Base-by-base conservation (phyloP, 1,284 basidiomycete genomes). In the Rhodotorula sp. region DNA sequence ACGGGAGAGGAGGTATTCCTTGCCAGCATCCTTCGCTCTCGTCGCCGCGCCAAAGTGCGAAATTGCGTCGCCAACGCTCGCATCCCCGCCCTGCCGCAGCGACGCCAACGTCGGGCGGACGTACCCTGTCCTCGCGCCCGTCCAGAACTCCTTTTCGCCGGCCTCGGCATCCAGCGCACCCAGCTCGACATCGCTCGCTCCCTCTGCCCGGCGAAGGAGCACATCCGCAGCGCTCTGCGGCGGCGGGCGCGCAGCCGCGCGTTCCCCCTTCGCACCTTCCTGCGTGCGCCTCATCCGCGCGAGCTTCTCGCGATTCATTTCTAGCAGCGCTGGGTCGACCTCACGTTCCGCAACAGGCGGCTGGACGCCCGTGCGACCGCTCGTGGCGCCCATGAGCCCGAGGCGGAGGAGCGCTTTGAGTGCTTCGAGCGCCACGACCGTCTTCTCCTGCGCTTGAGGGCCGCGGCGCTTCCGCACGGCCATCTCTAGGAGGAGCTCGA, bases 401-500 rank as follows among this genome's bases (percentile, higher is more conserved):
- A 83, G 62, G 12, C 82, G 76, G 15, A 83, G 75, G n/a, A 73
- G 55, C 3, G 79, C 80, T 64, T 83, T 83, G 77, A 82, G 63
- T 13, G 75, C 76, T 67, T 83, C 83, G 55, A 83, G 78, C 27
- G 76, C 79, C 32, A 82, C 75, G n/a, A 83, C 82, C 9, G 82
- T 80, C 69, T 82, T 78, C 79, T 82, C 82, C 0, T 81, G 81
- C 32, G 75, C 72, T 19, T 73, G 67, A 32, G 71, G 64, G 17
- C 78, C 72, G 51, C 78, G 77, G n/a, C 41, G 39, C 39, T 82
- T 77, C 55, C 80, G 69, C 1, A 80, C 81, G 7, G 80, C 58
- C 82, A 83, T 83, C 76, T 83, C 82, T 59, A 81, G 71, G 5
- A 83, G 74, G 46, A 83, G 68, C 68, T 83, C 81, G 61, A 79